Percentiles rank a stretch among this genome's conserved stretches.
phyloP scores from a whole-genome alignment of 2,329 filamentous ascomycete genomes.

The Myriosclerotinia curreyana region DNA sequence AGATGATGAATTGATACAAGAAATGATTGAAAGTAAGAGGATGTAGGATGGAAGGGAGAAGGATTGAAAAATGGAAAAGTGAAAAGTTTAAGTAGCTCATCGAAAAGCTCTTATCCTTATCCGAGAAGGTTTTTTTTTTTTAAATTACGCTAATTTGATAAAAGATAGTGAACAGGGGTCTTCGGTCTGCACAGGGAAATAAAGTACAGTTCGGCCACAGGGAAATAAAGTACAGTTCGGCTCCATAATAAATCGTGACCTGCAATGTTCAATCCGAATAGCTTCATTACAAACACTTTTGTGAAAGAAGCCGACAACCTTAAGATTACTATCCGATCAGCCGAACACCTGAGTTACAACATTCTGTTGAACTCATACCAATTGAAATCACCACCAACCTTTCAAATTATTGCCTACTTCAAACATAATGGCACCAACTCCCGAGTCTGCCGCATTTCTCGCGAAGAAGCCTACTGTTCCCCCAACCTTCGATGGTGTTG shows the following conservation, averaged over 20 bases:
- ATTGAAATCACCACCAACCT: conserved; percentile 11
- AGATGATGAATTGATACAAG: conserved; percentile 1
- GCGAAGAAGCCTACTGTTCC: conserved; percentile 79
- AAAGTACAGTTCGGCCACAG: too few relatives aligned
- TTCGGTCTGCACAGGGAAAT: too few relatives aligned
- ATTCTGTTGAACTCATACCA: too few relatives aligned
- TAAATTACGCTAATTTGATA: conserved; percentile 18
- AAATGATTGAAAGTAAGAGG: conserved; percentile 11
- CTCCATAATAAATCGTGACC: conserved; percentile 23
- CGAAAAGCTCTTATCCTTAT: conserved; percentile 38
- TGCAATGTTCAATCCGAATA: conserved; percentile 12
- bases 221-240: too few relatives aligned
- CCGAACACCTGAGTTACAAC: too few relatives aligned
- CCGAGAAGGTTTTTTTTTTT: too few relatives aligned
- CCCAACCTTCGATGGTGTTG: conserved; percentile 81
- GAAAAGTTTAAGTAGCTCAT: conserved; percentile 24
- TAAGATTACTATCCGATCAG: too few relatives aligned
- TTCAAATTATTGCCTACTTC: background rate
- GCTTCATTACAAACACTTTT: conserved; percentile 6
- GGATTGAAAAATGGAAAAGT: conserved; percentile 25
- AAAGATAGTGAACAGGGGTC: conserved; percentile 10
- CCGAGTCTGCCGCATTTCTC: conserved; percentile 78
- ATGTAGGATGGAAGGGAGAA: conserved; percentile 23
- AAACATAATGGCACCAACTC: conserved; percentile 64
- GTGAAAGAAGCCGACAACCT: background rate